phyloP scores from a whole-genome alignment of 1,139 yeast genomes.

The Magnusiomyces fungicola region DNA sequence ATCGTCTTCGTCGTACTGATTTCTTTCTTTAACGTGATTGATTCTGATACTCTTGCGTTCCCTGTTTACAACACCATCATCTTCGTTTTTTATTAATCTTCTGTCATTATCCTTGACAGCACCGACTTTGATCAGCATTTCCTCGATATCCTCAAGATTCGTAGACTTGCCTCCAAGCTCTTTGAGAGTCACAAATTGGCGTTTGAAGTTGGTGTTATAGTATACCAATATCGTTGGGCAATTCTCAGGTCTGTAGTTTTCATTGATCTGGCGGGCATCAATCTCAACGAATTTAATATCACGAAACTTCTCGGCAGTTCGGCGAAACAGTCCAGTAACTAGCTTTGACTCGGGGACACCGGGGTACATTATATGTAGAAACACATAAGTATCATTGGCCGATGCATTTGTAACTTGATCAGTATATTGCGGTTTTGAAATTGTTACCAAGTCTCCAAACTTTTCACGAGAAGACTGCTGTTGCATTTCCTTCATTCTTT shows the following conservation, averaged over 20 bases:
- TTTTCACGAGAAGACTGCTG: slow-evolving; percentile 52
- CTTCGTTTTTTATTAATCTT: slow-evolving; percentile 56
- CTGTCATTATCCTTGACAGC: slow-evolving; percentile 62
- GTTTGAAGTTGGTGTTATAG: slow-evolving; percentile 63
- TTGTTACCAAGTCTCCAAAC: slow-evolving; percentile 70
- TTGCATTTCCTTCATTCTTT: slow-evolving; percentile 67
- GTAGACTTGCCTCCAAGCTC: slow-evolving; percentile 82
- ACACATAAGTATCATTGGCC: slow-evolving; percentile 43
- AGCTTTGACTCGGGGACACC: slow-evolving; percentile 70
- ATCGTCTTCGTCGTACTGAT: slow-evolving; percentile 10
- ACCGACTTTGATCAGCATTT: slow-evolving; percentile 53
- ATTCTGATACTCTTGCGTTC: slow-evolving; percentile 3
- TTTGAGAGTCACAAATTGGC: slow-evolving; percentile 71
- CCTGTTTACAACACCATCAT: slow-evolving; percentile 36
- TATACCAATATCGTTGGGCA: slow-evolving; percentile 88
- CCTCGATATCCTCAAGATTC: slow-evolving; percentile 59
- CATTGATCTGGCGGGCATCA: slow-evolving; percentile 81
- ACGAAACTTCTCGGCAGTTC: slow-evolving; percentile 33
- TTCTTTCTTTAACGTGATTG: slow-evolving; percentile 1
- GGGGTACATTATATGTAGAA: slow-evolving; percentile 69
- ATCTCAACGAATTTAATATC: slow-evolving; percentile 90
- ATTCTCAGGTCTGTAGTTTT: slow-evolving; percentile 79
- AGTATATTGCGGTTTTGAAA: slow-evolving; percentile 82
- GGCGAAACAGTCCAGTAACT: slow-evolving; percentile 46
- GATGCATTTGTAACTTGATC: slow-evolving; percentile 81